phyloP scores from a whole-genome alignment of 257 asterid genomes.

The Solanum appendiculatum region DNA sequence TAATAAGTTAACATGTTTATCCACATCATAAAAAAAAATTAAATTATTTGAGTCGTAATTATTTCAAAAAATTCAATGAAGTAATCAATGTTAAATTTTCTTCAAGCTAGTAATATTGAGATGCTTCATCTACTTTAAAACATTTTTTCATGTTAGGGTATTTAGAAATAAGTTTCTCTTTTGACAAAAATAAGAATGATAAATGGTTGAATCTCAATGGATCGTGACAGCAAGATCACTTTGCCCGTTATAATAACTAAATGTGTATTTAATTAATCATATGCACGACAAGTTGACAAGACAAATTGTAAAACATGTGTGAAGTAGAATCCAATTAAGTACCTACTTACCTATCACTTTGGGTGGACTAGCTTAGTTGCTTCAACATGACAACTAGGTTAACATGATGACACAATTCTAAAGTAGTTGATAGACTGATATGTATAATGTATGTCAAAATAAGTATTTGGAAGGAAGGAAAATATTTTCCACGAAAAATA shows the following conservation, averaged over 20 bases:
- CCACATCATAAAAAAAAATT: neutral
- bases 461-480: too few species aligned
- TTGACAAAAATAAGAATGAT: neutral
- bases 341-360: neutral
- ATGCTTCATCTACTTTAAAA: neutral
- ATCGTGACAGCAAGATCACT: neutral
- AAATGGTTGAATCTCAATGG: neutral
- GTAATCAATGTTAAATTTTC: neutral
- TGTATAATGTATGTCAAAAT: too few species aligned
- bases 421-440: neutral
- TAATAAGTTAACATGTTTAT: neutral
- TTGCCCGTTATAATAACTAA: too few species aligned
- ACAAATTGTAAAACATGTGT: neutral
- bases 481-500: too few species aligned
- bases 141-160: neutral
- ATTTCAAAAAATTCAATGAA: too few species aligned
- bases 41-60: neutral
- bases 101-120: too few species aligned
- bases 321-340: neutral
- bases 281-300: neutral
- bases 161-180: too few species aligned
- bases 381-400: neutral
- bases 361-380: neutral
- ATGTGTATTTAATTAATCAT: too few species aligned
- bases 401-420: neutral